Conservation (phyloP, 2,329 filamentous ascomycete genomes). For the Penicillium sp. region DNA sequence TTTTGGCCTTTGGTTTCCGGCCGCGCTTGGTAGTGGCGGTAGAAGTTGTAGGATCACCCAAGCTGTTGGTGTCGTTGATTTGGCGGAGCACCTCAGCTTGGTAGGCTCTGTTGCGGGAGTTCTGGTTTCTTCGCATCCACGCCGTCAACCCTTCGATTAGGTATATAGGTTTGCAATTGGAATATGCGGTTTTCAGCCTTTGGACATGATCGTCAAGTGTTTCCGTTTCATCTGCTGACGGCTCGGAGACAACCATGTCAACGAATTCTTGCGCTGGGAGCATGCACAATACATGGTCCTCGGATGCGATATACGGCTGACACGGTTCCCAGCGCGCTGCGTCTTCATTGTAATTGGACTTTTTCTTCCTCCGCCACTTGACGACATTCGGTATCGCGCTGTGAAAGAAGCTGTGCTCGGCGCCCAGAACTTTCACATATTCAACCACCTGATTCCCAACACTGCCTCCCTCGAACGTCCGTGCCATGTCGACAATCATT, state of each 20-base stretch:
- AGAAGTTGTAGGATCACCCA: constrained; percentile 20
- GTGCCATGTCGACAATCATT: constrained; percentile 71
- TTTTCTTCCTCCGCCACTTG: constrained; percentile 66
- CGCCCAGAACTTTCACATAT: constrained; percentile 40
- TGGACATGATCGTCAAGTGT: constrained; percentile 58
- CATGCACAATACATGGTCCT: constrained; percentile 61
- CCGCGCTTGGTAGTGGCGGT: constrained; percentile 20
- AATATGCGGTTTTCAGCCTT: constrained; percentile 53
- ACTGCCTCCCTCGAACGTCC: constrained; percentile 48
- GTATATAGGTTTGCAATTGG: constrained; percentile 58
- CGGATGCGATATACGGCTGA: constrained; percentile 44
- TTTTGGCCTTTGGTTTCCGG: constrained; percentile 26
- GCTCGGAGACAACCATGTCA: constrained; percentile 48
- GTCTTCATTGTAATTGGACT: constrained; percentile 58
- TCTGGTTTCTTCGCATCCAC: constrained; percentile 68
- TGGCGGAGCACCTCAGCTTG: constrained; percentile 58
- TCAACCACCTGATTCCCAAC: constrained; percentile 42
- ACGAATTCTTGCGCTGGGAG: constrained; percentile 64
- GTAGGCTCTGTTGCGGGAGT: constrained; percentile 64
- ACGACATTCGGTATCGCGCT: constrained; percentile 50
- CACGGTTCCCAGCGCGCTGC: constrained; percentile 63
- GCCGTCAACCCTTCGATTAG: constrained; percentile 65
- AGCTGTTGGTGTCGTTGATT: constrained; percentile 31
- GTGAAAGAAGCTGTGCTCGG: constrained; percentile 38
- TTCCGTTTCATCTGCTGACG: constrained; percentile 36